Base-by-base conservation (phyloP, 257 asterid species). In the Paulownia fortunei region DNA sequence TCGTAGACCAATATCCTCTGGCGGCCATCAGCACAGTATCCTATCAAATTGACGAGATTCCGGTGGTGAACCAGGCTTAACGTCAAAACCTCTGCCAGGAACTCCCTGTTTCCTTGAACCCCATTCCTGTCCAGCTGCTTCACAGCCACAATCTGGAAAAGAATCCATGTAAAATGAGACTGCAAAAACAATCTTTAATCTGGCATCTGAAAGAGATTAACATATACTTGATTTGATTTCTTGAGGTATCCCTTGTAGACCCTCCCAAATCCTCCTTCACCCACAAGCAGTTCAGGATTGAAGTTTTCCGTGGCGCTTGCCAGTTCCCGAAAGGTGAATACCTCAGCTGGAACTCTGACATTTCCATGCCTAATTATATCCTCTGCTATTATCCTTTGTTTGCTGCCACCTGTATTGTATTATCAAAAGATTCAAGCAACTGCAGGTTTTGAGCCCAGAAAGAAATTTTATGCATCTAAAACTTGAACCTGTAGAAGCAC, bases 251-350 rank as follows among this genome's bases (percentile, higher is more conserved):
- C 99, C 78, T 76, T 91, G 62, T 94, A 94, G 54, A 94, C 99
- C 77, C 98, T 86, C 58, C 98, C 99, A 13, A 94, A 94, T 65
- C 97, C 97, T 62, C 99, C 99, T 86, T 94, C 98, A 1, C 99
- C 99, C 1, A 94, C 83, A 1, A 92, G 89, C 63, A 86, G 77
- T 21, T 93, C 97, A 6, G 97, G 89, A 68, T 89, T 89, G 84
- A 94, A 94, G 69, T 92, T 92, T 59, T 94, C 89, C 11, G 98
- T 92, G 8, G 97, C 92, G 52, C 9, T 49, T 13, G 98, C 99
- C 34, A 92, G 83, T 47, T 92, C 99, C 1, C 97, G 87, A 77
- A 94, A 94, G 15, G 99, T 90, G 87, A 91, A 94, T 21, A 91
- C 94, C 81, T 94, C 97, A 2, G 96, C 89, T 0, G 97, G 88